phyloP scores from a whole-genome alignment of 139 green algal genomes.

The Chara braunii region DNA sequence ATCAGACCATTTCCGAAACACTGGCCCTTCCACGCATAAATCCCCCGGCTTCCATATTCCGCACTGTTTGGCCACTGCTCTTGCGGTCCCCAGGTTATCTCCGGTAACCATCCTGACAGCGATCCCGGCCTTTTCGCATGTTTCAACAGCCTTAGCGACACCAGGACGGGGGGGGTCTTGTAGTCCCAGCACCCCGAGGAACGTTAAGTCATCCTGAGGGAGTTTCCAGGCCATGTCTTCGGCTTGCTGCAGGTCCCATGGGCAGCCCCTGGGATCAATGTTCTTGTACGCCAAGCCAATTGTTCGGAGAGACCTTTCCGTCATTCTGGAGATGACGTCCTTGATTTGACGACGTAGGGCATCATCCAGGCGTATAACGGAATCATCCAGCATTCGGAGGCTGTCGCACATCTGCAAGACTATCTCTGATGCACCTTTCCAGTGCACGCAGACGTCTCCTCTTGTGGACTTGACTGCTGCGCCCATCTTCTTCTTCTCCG shows the following conservation, averaged over 20 bases:
- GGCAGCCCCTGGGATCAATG: constrained; percentile 2
- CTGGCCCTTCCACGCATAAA: constrained; percentile 6
- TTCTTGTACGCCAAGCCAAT: constrained; percentile 22
- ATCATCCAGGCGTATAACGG: too few species aligned
- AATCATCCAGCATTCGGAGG: too few species aligned
- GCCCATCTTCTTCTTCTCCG: constrained; percentile 33
- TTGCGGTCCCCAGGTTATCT: constrained; percentile 92
- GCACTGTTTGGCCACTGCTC: constrained; percentile 86
- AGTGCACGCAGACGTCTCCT: constrained; percentile 67
- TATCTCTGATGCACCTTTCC: constrained; percentile 92
- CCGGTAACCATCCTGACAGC: constrained; percentile 81
- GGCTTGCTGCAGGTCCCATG: too few species aligned
- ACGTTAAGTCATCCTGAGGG: constrained; percentile 11
- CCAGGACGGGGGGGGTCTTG: background rate
- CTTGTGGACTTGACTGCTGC: constrained; percentile 52
- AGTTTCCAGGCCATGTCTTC: too few species aligned
- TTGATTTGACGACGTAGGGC: too few species aligned
- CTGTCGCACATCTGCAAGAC: constrained; percentile 67
- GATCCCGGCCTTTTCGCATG: constrained; percentile 1
- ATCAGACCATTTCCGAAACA: too few species aligned
- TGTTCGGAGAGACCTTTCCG: constrained; percentile 25
- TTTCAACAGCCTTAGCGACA: background rate
- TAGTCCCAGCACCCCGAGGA: constrained; percentile 5
- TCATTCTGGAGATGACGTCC: too few species aligned
- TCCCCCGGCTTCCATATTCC: background rate